Conservation (phyloP, 1,139 yeast species). For the Geotrichum siamense region DNA sequence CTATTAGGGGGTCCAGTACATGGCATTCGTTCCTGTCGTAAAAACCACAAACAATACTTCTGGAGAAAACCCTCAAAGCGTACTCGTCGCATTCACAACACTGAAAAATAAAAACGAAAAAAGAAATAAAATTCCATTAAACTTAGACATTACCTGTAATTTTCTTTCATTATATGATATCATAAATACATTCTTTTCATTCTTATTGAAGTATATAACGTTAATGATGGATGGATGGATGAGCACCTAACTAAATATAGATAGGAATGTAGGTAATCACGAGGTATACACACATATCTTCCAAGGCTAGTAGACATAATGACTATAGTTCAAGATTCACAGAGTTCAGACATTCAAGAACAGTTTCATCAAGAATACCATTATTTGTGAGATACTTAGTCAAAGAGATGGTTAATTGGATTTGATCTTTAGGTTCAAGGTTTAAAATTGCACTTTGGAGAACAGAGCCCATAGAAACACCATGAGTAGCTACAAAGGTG, state of each 20-base stretch:
- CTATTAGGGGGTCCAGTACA: constrained; percentile 38
- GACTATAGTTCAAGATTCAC: too few relatives aligned
- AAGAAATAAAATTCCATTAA: too few relatives aligned
- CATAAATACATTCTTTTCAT: too few relatives aligned
- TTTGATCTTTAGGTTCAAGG: constrained; percentile 57
- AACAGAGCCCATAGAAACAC: constrained; percentile 63
- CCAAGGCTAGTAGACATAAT: too few relatives aligned
- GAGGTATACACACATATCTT: too few relatives aligned
- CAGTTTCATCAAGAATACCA: constrained; percentile 41
- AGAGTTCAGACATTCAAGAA: constrained; percentile 27
- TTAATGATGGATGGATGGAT: too few relatives aligned
- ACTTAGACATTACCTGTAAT: too few relatives aligned
- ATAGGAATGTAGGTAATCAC: too few relatives aligned
- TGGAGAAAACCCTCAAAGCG: constrained; percentile 22
- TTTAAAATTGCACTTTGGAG: constrained; percentile 71
- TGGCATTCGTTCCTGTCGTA: constrained; percentile 65
- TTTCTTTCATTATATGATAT: too few relatives aligned
- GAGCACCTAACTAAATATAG: too few relatives aligned
- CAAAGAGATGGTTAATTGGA: constrained; percentile 55
- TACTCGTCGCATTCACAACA: background rate
- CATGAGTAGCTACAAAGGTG: constrained; percentile 66
- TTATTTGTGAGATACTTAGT: constrained; percentile 55
- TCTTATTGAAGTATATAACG: too few relatives aligned
- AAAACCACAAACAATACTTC: constrained; percentile 71
- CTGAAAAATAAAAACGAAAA: background rate